Conservation (phyloP, 495 filamentous ascomycete genomes). For the Sphaerosporella brunnea region DNA sequence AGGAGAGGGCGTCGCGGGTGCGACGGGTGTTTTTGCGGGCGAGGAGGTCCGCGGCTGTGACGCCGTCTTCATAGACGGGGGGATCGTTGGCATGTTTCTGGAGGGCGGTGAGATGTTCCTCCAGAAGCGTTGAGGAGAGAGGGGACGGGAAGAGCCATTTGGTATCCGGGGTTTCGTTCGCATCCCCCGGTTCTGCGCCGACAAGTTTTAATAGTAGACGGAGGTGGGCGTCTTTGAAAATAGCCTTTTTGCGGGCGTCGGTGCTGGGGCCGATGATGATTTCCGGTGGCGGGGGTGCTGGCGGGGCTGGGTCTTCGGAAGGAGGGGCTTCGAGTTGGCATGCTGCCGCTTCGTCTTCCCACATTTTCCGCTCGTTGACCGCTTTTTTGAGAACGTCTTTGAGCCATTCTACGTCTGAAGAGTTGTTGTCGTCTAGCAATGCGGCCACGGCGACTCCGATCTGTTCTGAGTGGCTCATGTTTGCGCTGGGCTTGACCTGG, state of each 20-base stretch:
- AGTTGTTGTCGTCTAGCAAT: slow-evolving; percentile 56
- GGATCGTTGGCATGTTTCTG: slow-evolving; percentile 56
- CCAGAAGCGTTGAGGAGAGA: slow-evolving; percentile 43
- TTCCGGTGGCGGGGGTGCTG: slow-evolving; percentile 33
- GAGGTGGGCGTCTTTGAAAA: slow-evolving; percentile 81
- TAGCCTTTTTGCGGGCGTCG: slow-evolving; percentile 48
- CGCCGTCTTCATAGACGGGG: slow-evolving; percentile 49
- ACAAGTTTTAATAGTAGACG: slow-evolving; percentile 66
- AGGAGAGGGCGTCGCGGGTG: slow-evolving; percentile 39
- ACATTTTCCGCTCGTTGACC: slow-evolving; percentile 54
- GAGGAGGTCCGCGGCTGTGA: slow-evolving; percentile 56
- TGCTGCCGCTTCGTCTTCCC: slow-evolving; percentile 55
- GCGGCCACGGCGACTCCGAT: slow-evolving; percentile 61
- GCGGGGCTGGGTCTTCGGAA: slow-evolving; percentile 21
- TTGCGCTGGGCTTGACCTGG: slow-evolving; percentile 46
- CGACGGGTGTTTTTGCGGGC: slow-evolving; percentile 39
- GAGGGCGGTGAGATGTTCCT: slow-evolving; percentile 44
- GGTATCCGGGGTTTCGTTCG: slow-evolving; percentile 52
- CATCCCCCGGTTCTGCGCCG: slow-evolving; percentile 39
- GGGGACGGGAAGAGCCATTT: slow-evolving; percentile 62
- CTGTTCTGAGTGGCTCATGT: slow-evolving; percentile 46
- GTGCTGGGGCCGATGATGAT: slow-evolving; percentile 49
- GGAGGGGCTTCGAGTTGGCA: slow-evolving; percentile 29
- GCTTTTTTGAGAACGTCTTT: slow-evolving; percentile 50
- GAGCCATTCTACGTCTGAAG: slow-evolving; percentile 63